Base-by-base conservation (phyloP, 345 rosid genomes). In the Salix koriyanagi region DNA sequence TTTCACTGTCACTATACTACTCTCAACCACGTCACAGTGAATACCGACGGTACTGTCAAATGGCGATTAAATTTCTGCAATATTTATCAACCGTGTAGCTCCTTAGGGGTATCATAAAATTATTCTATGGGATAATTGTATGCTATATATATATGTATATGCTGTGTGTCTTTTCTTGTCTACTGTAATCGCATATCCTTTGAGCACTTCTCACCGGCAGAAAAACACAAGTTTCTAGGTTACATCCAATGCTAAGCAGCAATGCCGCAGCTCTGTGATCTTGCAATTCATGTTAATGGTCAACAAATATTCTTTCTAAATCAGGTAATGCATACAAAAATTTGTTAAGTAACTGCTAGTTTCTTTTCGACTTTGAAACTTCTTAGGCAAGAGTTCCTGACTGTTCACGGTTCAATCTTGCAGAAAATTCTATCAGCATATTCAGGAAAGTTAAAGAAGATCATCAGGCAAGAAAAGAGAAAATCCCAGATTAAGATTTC, bases 381-480 rank as follows among this genome's bases (percentile, higher is more conserved):
- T n/a, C 13, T 15, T 1, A n/a, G 62, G 62, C 2, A 56, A 56
- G 26, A 21, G 23, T 56, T 56, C n/a, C 58, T 52, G 23, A 52
- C 2, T 52, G 23, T n/a, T 56, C 14, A 54, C 25, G 0, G 23
- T 16, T 71, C 21, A 3, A 19, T 78, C 75, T 21, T 81, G 79
- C 90, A 93, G 97, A 87, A 79, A 66, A 75, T 85, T 62, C 67
- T 91, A 25, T 81, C 87, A 56, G 75, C 80, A 21, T 90, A 88
- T 80, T 88, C 90, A 19, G 91, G 83, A 74, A 85, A 79, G 76
- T 79, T 91, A 86, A 89, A 75, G 84, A 89, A 88, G 81, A 81
- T 86, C 78, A 85, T 87, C 66, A 87, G 76, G 50, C 79, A 90
- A 79, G 84, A 82, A 60, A 88, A 85, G 73, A 83, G 80, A 73